Conservation (phyloP, 495 filamentous ascomycete genomes). For the Hypoxylon lenormandii region DNA sequence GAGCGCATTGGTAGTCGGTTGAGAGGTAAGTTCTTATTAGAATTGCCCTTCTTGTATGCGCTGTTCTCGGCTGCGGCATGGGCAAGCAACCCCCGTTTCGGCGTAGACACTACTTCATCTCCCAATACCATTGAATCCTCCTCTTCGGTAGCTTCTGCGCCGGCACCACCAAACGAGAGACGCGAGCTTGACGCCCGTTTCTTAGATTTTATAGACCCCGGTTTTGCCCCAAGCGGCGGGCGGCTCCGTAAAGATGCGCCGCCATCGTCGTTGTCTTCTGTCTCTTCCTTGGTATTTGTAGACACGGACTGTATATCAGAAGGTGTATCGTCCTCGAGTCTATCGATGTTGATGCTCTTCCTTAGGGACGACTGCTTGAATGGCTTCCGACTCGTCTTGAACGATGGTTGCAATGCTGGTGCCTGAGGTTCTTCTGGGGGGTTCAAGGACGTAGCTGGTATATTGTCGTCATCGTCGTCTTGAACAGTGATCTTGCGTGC, state of each 20-base stretch:
- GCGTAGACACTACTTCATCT: constrained; percentile 67
- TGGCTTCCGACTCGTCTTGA: constrained; percentile 61
- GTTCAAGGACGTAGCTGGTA: constrained; percentile 39
- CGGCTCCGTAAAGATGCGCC: constrained; percentile 54
- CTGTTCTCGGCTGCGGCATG: constrained; percentile 78
- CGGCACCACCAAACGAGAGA: constrained; percentile 79
- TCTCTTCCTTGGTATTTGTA: constrained; percentile 47
- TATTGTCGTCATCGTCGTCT: constrained; percentile 68
- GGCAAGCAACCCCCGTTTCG: constrained; percentile 75
- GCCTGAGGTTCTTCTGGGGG: constrained; percentile 51
- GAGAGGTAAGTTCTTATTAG: constrained; percentile 58
- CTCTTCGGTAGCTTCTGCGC: constrained; percentile 66
- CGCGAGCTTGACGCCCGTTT: constrained; percentile 73
- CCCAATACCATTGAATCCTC: constrained; percentile 57
- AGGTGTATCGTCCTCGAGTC: constrained; percentile 52
- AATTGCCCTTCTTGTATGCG: constrained; percentile 64
- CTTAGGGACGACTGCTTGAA: constrained; percentile 64
- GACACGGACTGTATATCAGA: constrained; percentile 6
- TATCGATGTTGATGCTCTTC: constrained; percentile 62
- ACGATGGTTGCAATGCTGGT: constrained; percentile 51
- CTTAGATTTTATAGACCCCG: constrained; percentile 63
- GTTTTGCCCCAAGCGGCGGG: constrained; percentile 52
- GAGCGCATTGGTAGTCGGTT: constrained; percentile 68
- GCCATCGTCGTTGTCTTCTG: constrained; percentile 57
- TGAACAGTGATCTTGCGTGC: constrained; percentile 77